These are phyloP conservation scores for Urtica urens DNA, from an alignment of 306 rosid genomes.

Conservation along the genomic window DNA sequence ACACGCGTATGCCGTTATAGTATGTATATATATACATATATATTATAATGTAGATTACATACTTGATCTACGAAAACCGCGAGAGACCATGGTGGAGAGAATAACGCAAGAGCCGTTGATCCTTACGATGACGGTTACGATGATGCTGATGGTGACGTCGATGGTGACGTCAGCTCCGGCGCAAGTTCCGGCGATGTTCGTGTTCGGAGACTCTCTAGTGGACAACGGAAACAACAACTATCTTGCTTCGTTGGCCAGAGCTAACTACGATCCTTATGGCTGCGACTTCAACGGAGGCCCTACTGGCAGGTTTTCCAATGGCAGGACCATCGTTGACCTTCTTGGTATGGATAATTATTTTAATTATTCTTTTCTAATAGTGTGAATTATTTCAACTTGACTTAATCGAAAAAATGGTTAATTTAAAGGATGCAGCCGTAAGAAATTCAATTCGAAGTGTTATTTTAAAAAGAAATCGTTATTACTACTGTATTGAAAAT, in stretches of 20 bases:
- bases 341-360: conserved; percentile 27
- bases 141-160: too few species aligned
- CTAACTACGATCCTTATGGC: conserved; percentile 72
- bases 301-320: conserved; percentile 83
- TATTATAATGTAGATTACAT: too few species aligned
- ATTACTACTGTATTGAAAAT: too few species aligned
- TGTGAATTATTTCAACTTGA: neutral
- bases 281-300: conserved; percentile 41
- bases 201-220: conserved; percentile 79
- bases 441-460: too few species aligned
- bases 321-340: conserved; percentile 48
- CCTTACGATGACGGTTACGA: too few species aligned
- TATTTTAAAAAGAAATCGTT: too few species aligned
- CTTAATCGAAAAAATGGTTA: neutral
- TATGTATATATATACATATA: too few species aligned
- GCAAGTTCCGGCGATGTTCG: conserved; percentile 58
- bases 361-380: neutral
- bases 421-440: too few species aligned
- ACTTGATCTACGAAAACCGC: too few species aligned
- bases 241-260: conserved; percentile 36
- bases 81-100: too few species aligned
- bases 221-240: conserved; percentile 82
- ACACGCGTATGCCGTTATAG: too few species aligned
- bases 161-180: conserved; percentile 16
- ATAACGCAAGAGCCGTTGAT: too few species aligned